Evolutionary conservation across 495 filamentous ascomycete genomes (phyloP).

Genomic region (Trichoderma virens): DNA sequence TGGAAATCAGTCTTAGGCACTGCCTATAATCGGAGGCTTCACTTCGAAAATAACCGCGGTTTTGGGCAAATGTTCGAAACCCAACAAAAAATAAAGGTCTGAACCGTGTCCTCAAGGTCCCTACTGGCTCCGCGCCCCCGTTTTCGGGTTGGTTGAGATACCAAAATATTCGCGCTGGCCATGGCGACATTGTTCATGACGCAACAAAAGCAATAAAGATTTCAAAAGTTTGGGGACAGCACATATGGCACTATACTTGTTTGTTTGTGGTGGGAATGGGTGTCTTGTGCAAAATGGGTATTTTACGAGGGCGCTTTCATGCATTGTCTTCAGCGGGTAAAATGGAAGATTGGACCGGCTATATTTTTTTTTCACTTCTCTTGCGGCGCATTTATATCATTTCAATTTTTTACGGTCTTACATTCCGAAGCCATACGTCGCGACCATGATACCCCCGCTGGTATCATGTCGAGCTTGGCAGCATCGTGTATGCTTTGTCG

Average conservation of each 20-base stretch:
- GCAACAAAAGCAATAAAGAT: background rate
- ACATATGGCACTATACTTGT: conserved; percentile 8
- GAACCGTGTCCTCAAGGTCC: background rate
- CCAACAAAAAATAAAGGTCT: background rate
- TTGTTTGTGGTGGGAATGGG: background rate
- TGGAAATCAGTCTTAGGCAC: background rate
- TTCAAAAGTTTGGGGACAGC: conserved; percentile 6
- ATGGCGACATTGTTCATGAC: background rate
- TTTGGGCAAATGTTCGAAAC: background rate
- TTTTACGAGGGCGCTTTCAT: conserved; percentile 10
- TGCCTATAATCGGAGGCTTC: background rate
- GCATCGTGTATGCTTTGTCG: background rate
- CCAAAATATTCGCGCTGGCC: background rate
- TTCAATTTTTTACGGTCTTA: background rate
- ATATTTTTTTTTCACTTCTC: conserved; percentile 6
- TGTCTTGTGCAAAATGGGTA: conserved; percentile 1
- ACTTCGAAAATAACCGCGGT: background rate
- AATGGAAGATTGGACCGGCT: conserved; percentile 7
- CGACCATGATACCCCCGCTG: background rate
- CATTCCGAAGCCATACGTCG: background rate
- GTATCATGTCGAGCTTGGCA: background rate
- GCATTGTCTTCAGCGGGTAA: conserved; percentile 11
- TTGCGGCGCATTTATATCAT: conserved; percentile 1
- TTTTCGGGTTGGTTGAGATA: background rate
- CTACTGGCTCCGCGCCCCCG: background rate